Base-by-base conservation (phyloP, 306 rosid species). In the Vigna unguiculata region DNA sequence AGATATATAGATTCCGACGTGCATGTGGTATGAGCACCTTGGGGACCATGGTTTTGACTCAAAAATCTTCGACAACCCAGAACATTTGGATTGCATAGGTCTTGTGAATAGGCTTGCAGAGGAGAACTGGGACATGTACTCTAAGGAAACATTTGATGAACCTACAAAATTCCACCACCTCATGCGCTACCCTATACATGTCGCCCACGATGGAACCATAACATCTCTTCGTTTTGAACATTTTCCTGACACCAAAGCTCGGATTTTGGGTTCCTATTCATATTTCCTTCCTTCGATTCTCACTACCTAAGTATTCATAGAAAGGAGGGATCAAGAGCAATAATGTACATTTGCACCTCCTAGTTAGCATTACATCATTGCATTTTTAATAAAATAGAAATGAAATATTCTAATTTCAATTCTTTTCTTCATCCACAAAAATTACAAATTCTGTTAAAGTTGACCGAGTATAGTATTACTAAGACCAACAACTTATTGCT, bases 1-100 rank as follows among this genome's bases (percentile, higher is more conserved):
- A 88, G 11, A 89, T 92, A 1, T 49, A 69, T n/a, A 91, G 80
- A 2, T 89, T 95, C 60, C 48, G 97, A 55, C 45, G 81, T 67
- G 80, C 89, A 60, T 95, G 17, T 91, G 97, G 99, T 36, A 24
- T 46, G 96, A 95, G 57, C 93, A 95, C 57, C 77, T 89, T 48
- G 86, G 83, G 14, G 30, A 54, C 53, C 2, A 21, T 1, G 60
- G 74, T 13, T 15, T 19, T 0, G 11, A 1, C 5, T 8, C 36
- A 45, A 21, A 21, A 6, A 21, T 7, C 2, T 82, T 85, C 0
- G 74, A 79, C 6, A 2, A 49, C 0, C 82, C 88, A 20, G 84
- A 79, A 34, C 69, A 78, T 24, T 7, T 34, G 11, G 66, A 49
- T 0, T 85, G 88, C 45, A 74, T 85, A 34, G 12, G 1, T 4